Evolutionary conservation across 768 basidiomycete genomes (phyloP), one percentile per base, ranked within the genome.

Genomic region (Suillus brevipes): DNA sequence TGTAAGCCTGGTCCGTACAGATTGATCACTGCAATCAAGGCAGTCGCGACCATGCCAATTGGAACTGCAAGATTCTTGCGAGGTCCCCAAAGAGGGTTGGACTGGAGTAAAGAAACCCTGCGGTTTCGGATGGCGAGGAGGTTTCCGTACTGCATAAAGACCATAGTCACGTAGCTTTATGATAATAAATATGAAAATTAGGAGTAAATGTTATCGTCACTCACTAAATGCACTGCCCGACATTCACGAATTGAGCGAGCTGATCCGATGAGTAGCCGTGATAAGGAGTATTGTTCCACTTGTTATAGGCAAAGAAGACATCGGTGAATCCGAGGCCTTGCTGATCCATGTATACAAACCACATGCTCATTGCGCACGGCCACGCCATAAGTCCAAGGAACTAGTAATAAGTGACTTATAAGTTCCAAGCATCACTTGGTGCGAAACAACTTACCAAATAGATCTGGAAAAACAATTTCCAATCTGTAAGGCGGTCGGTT

Each of bases 401-500:
- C 79, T 81, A 47, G 50, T 52, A 14, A 62, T 28, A 20, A 18
- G 65, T 70, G 66, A 65, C 45, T 28, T 7, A 45, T 43, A 20
- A 60, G 16, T 55, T 10, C 13, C 5, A 50, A 45, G 9, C 4
- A 49, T 55, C 28, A 20, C 25, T 59, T 23, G 6, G 71, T 5
- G 2, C 8, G 38, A 71, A 14, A 60, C 68, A 66, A 61, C 81
- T 61, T 61, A 83, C 82, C 60, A 80, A 67, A 60, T 84, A 84
- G 0, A 82, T 83, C 64, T 85, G 84, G 57, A 80, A 52, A 70
- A 85, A 79, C 63, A 84, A 73, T 63, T 75, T 79, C 80, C 80
- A 82, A 69, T 85, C 78, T 8, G 83, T 83, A 37, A 86, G 74
- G 43, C 81, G 78, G 67, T 86, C 85, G 23, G 73, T 83, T 61